phyloP scores from a whole-genome alignment of 2,329 filamentous ascomycete genomes.

The Boeremia lycopersici region DNA sequence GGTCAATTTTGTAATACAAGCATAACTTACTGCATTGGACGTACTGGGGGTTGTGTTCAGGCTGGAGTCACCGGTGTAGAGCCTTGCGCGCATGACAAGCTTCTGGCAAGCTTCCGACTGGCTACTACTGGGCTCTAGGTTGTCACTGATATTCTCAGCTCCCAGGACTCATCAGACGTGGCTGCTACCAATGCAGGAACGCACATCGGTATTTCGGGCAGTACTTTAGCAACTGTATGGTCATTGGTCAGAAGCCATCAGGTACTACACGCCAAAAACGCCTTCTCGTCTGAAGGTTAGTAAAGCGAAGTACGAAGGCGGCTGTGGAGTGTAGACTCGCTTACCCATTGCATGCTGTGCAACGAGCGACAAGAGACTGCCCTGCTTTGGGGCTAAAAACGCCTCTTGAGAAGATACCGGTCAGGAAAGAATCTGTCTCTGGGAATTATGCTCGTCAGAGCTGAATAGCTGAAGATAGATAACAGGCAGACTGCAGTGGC shows the following conservation, averaged over 20 bases:
- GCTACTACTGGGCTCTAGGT: not conserved
- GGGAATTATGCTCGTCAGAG: not conserved
- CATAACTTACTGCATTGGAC: too few relatives aligned
- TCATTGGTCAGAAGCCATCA: constrained; percentile 5
- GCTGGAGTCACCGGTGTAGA: not conserved
- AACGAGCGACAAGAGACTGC: not conserved
- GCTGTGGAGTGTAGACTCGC: constrained; percentile 2
- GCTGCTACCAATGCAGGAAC: not conserved
- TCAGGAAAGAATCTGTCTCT: not conserved
- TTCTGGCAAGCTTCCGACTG: not conserved
- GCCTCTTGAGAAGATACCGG: not conserved
- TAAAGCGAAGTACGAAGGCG: constrained; percentile 15
- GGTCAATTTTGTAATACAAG: too few relatives aligned
- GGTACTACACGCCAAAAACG: not conserved
- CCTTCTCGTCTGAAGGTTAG: constrained; percentile 2
- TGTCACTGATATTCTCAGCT: not conserved
- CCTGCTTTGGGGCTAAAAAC: not conserved
- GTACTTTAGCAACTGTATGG: not conserved
- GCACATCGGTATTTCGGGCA: constrained; percentile 1
- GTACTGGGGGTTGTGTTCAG: not conserved
- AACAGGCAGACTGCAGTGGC: not conserved
- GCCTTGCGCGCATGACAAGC: not conserved
- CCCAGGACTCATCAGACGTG: not conserved
- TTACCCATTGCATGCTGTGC: not conserved
- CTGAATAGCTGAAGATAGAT: not conserved